phyloP scores from a whole-genome alignment of 371 early-diverging fungal species.

The Vairimorpha ceranae region DNA sequence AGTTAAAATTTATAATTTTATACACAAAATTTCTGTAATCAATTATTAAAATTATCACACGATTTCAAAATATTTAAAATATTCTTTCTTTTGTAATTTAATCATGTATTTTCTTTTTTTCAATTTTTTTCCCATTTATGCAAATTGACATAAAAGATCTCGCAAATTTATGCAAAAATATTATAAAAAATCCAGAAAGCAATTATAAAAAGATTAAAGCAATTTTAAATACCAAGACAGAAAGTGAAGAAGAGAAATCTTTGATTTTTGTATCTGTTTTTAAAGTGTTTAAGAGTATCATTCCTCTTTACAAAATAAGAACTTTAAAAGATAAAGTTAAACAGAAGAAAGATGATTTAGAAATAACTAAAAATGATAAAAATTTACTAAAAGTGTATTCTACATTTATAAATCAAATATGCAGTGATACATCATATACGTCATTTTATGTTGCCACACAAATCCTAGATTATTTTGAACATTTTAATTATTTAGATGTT shows the following conservation, averaged over 20 bases:
- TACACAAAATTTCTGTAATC: no score
- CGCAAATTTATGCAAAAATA: slow-evolving; percentile 28
- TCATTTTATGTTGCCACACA: slow-evolving; percentile 26
- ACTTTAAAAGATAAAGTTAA: slow-evolving; percentile 34
- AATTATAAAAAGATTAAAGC: slow-evolving; percentile 6
- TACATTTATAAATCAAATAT: slow-evolving; percentile 32
- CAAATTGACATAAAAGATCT: slow-evolving; percentile 31
- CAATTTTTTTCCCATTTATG: not conserved
- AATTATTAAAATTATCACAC: no score
- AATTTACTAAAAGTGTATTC: slow-evolving; percentile 33
- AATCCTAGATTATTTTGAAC: slow-evolving; percentile 44
- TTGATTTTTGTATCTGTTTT: slow-evolving; percentile 32
- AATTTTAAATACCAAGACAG: not conserved
- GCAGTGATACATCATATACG: not conserved
- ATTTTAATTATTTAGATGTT: slow-evolving; percentile 50
- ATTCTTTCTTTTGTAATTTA: not conserved
- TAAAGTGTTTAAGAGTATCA: slow-evolving; percentile 49
- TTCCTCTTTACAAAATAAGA: slow-evolving; percentile 52
- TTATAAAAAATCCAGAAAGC: slow-evolving; percentile 34
- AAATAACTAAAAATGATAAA: slow-evolving; percentile 30
- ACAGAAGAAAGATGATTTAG: slow-evolving; percentile 29
- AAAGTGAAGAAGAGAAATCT: not conserved
- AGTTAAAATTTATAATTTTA: no score
- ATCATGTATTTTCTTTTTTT: not conserved
- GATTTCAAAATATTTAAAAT: no score